Base-by-base conservation (phyloP, 305 asterid species). In the Solanum hybrid region DNA sequence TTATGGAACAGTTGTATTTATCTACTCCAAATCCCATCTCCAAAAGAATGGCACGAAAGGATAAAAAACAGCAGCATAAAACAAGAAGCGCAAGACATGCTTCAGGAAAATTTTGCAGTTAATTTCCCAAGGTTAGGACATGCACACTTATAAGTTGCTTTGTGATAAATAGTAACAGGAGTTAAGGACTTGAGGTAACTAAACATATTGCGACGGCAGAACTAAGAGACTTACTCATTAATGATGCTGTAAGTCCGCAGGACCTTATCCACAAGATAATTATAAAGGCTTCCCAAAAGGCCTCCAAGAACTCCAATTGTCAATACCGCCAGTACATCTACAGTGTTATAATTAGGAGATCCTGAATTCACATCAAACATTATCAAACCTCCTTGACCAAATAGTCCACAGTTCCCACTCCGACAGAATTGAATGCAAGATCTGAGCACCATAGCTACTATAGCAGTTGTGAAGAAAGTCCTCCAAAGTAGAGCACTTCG, bases 391-490 rank as follows among this genome's bases (percentile, higher is more conserved):
- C 99, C 99, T 92, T 96, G 92, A 89, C 99, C 99, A 82, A 97
- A 96, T 39, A 97, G 95, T 75, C 99, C 99, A 90, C 99, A 97
- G 26, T 94, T 90, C 76, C 98, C 99, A 77, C 92, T 91, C 82
- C 94, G 94, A 89, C 99, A 96, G 89, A 94, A 92, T 88, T 89
- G 93, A 75, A 96, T 95, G 88, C 96, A 92, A 84, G 90, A 86
- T 93, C 98, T 94, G 89, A 97, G 92, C 29, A 96, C 96, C 92
- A 97, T 95, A 89, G 99, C 99, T 79, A 95, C 99, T 39, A 96
- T 95, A 86, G 99, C 99, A 88, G 99, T 96, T 46, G 99, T 95
- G 95, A 97, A 97, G 93, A 97, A 97, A 67, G 99, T 94, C 93
- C 99, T 95, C 99, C 99, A 97, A 16, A 97, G 87, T 14, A 88